Percentiles rank a stretch among this genome's conserved stretches.
Evolutionary conservation across 2,329 filamentous ascomycete genomes (phyloP).

Genomic region (Ascochyta viciae-villosae): DNA sequence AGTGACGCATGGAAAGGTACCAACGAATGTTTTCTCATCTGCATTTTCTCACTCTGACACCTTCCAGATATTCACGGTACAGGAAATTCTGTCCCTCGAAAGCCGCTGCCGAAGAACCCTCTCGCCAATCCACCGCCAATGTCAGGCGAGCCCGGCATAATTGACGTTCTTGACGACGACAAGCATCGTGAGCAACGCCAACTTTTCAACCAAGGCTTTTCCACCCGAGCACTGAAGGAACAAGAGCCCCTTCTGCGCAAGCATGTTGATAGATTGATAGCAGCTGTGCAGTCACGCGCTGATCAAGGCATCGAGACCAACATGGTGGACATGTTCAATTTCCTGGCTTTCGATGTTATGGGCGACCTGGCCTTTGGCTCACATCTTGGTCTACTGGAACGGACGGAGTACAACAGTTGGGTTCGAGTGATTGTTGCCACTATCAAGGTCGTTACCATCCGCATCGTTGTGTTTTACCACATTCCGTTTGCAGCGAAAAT

Average conservation of each 20-base stretch:
- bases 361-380: too few relatives aligned
- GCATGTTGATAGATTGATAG: slow-evolving; percentile 9
- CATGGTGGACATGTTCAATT: too few relatives aligned
- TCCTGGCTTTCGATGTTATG: too few relatives aligned
- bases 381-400: too few relatives aligned
- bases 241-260: slow-evolving; percentile 9
- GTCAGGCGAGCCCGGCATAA: slow-evolving; percentile 6
- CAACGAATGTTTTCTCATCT: not conserved
- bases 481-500: too few relatives aligned
- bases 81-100: too few relatives aligned
- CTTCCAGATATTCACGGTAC: too few relatives aligned
- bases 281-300: slow-evolving; percentile 6
- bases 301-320: slow-evolving; percentile 1
- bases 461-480: too few relatives aligned
- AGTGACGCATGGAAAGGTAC: slow-evolving; percentile 19
- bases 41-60: not conserved
- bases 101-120: too few relatives aligned
- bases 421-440: too few relatives aligned
- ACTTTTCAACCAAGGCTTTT: slow-evolving; percentile 13
- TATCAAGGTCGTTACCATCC: too few relatives aligned
- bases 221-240: slow-evolving; percentile 8
- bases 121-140: not conserved
- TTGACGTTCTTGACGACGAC: slow-evolving; percentile 10
- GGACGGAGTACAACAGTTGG: too few relatives aligned
- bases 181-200: slow-evolving; percentile 15